Percentiles rank a stretch among this genome's conserved stretches.
phyloP scores from a whole-genome alignment of 257 asterid species.

The Petrea volubilis region DNA sequence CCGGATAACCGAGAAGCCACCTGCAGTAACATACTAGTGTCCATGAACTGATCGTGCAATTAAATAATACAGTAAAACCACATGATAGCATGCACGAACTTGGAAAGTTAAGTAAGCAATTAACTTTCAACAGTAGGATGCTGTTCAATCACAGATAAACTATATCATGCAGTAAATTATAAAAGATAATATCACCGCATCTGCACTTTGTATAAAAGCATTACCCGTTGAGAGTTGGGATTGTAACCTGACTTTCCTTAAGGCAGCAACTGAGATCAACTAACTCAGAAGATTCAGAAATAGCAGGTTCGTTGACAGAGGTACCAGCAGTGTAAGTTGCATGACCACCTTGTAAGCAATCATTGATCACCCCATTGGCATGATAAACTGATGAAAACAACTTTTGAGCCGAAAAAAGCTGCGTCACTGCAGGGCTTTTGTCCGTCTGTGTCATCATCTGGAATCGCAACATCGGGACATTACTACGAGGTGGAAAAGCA shows the following conservation, averaged over 20 bases:
- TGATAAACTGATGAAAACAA: conserved; percentile 50
- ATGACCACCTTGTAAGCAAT: conserved; percentile 32
- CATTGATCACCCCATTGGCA: conserved; percentile 28
- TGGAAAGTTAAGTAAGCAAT: background rate
- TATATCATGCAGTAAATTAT: background rate
- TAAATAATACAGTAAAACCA: too few species aligned
- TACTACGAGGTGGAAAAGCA: background rate
- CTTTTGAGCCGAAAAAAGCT: conserved; percentile 67
- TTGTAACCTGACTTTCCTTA: conserved; percentile 63
- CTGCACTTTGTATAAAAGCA: background rate
- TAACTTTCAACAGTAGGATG: conserved; percentile 4
- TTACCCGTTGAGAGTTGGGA: conserved; percentile 92
- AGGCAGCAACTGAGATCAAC: conserved; percentile 76
- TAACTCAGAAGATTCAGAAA: conserved; percentile 41
- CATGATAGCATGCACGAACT: background rate
- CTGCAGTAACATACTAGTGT: conserved; percentile 32
- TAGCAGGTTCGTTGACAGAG: conserved; percentile 25
- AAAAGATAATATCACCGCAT: background rate
- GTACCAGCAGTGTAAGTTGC: conserved; percentile 21
- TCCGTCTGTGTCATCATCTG: conserved; percentile 49
- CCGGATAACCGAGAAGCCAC: conserved; percentile 93
- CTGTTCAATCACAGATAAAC: background rate
- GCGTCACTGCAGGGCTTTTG: conserved; percentile 37
- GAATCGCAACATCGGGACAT: conserved; percentile 18
- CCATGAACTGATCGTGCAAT: background rate